Conservation (phyloP, 495 filamentous ascomycete genomes). For the Aspergillus conjunctus region DNA sequence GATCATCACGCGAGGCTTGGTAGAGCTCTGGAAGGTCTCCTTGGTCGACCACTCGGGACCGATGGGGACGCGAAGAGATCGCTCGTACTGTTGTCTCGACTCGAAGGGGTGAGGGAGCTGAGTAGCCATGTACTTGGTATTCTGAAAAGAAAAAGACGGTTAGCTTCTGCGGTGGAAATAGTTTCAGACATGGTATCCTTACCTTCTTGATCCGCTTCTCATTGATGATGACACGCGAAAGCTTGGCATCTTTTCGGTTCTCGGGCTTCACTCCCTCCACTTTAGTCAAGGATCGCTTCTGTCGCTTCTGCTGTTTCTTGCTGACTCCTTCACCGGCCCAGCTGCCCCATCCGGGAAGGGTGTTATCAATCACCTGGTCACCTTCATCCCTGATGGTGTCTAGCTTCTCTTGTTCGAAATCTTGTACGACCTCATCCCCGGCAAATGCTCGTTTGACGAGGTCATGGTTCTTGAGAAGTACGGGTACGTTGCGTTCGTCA, state of each 20-base stretch:
- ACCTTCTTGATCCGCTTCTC: conserved; percentile 92
- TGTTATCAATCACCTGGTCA: conserved; percentile 80
- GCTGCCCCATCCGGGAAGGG: conserved; percentile 88
- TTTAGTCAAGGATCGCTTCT: conserved; percentile 66
- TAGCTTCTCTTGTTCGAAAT: conserved; percentile 81
- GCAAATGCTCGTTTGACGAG: conserved; percentile 86
- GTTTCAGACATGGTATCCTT: conserved; percentile 28
- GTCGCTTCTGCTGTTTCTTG: conserved; percentile 62
- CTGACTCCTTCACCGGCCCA: conserved; percentile 83
- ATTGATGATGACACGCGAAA: conserved; percentile 85
- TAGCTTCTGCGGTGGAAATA: conserved; percentile 26
- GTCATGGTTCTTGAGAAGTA: conserved; percentile 74
- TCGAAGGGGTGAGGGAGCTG: conserved; percentile 86
- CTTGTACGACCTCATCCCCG: conserved; percentile 80
- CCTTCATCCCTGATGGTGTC: conserved; percentile 75
- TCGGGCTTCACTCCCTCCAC: conserved; percentile 75
- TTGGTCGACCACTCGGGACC: conserved; percentile 96
- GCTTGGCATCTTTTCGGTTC: conserved; percentile 76
- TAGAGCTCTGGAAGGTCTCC: conserved; percentile 83
- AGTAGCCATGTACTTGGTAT: conserved; percentile 81
- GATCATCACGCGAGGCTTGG: conserved; percentile 88
- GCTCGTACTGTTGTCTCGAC: conserved; percentile 84
- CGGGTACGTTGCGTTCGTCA: conserved; percentile 61
- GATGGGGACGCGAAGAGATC: conserved; percentile 80
- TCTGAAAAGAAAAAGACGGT: conserved; percentile 52